Base-by-base conservation (phyloP, 2,329 filamentous ascomycete genomes). In the Ophiostoma triangulosporum region DNA sequence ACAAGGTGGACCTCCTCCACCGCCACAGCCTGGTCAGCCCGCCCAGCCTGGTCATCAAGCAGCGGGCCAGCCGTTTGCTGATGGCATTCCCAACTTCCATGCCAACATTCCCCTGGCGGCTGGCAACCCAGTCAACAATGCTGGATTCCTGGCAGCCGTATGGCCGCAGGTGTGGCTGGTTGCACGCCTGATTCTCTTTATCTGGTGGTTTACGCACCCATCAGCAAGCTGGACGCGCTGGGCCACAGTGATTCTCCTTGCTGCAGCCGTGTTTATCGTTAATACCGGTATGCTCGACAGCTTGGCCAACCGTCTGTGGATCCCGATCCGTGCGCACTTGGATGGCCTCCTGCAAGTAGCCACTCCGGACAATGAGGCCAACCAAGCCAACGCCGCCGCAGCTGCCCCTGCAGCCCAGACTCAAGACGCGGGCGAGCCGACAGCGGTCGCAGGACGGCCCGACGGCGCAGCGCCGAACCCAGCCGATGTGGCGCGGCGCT, bases 91-190 rank as follows among this genome's bases (percentile, higher is more conserved):
- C 12, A 65, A 66, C 48, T 59, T 63, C 29, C 66, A 64, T 27
- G 57, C 49, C 29, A 55, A 24, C 11, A 38, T 56, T 6, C 57
- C 52, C 45, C 56, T 12, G 22, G 6, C 51, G 40, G 14, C 6
- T 3, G 54, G 38, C 12, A 7, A 57, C 26, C 71, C 70, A 50
- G 65, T 64, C 7, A 69, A 67, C 52, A 74, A 73, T 49, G 68
- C 68, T 1, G 65, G 62, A 3, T 66, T 69, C 17, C 56, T 73
- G 48, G 69, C 67, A 4, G 70, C 71, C 15, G 52, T 78, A n/a
- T 77, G 75, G 69, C 78, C 78, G n/a, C 74, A 82, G 51, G 62
- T 84, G 27, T 84, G 80, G 80, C 69, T 83, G 51, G 59, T 82
- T 1, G 66, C 79, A 33, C 73, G 80, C 7, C 65, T 84, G 8